Base-by-base conservation (phyloP, 2,329 filamentous ascomycete genomes). In the Colletotrichum ledebouriae region DNA sequence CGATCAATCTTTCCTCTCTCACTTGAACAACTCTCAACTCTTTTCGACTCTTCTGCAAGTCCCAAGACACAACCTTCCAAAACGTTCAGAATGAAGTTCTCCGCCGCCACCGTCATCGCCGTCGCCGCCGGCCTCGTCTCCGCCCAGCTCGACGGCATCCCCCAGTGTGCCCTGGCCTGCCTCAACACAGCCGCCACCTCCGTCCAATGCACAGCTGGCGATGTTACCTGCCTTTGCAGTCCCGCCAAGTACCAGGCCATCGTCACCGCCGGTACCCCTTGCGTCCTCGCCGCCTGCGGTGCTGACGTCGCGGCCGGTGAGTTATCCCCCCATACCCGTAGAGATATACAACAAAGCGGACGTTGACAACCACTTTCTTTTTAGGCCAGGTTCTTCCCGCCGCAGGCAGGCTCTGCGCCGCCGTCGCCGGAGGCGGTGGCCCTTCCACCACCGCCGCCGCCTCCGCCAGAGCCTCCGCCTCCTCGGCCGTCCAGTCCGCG, bases 61-160 rank as follows among this genome's bases (percentile, higher is more conserved):
- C 42, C 6, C 17, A 13, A 17, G 44, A 59, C 44, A 59, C 44
- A 50, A 59, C 34, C 57, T 29, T 12, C 37, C 39, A 22, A 29
- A 29, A 22, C 56, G 13, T 47, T 22, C 47, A 69, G 56, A 7
- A 72, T 72, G 70, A 68, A 63, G 67, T 70, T 57, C 62, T 33
- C 63, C 33, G 33, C 62, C 44, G 61, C 58, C 25, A 9, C 56
- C 63, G 42, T 71, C 42, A 7, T 69, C 34, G 67, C 70, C 55
- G 22, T 62, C 33, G 57, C 70, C 55, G 57, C 41, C 63, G 59
- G 69, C 67, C 47, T 71, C 49, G 61, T 37, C 50, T 55, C 67
- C 39, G 68, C 70, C 22, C 63, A 70, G 55, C n/a, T 59, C 29
- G 56, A 33, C 22, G 41, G 55, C n/a, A n/a, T 70, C 25, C 68